Evolutionary conservation across 208 protist species (phyloP), one percentile per base, ranked within the genome.

Genomic region (Sergeia podlipaevii): DNA sequence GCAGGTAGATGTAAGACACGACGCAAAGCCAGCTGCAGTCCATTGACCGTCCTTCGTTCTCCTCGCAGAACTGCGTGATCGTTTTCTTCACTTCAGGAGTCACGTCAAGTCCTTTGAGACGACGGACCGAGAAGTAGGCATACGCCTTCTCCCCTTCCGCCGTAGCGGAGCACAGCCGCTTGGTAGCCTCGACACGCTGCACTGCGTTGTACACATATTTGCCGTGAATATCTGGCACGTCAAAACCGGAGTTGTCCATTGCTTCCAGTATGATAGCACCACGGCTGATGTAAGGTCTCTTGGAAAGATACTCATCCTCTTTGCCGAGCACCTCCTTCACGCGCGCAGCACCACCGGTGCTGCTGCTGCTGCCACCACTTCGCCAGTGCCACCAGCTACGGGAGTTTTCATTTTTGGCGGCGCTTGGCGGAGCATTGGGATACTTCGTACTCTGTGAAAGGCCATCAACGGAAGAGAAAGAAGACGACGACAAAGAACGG

Each of bases 231-330:
- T 89, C 80, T 8, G 64, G 60, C 3, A 82, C 62, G 41, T 85
- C 50, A 38, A 67, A 73, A 18, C 85, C 80, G 7, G 65, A 66
- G 48, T 92, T 92, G 60, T 87, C 85, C 63, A 92, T 83, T 37
- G 71, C 77, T 61, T 92, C 80, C 11, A 92, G 65, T 15, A 92
- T 73, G 38, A 91, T 44, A 18, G 65, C 84, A 0, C 83, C 76
- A 18, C 73, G 74, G 3, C 65, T 63, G 2, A 66, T 27, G n/a
- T 60, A 56, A 1, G 53, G 71, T 29, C 55, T 38, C 28, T 50
- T 37, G 10, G 36, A 46, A 45, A 63, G 47, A 42, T 38, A 48
- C 0, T 46, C 41, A 17, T 63, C 55, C 55, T 80, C 77, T 18
- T 57, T 42, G n/a, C 37, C 28, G 34, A 83, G 47, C 20, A 70